These are phyloP conservation scores for Calocera viscosa DNA, from an alignment of 768 basidiomycete species.

Conservation along the genomic window DNA sequence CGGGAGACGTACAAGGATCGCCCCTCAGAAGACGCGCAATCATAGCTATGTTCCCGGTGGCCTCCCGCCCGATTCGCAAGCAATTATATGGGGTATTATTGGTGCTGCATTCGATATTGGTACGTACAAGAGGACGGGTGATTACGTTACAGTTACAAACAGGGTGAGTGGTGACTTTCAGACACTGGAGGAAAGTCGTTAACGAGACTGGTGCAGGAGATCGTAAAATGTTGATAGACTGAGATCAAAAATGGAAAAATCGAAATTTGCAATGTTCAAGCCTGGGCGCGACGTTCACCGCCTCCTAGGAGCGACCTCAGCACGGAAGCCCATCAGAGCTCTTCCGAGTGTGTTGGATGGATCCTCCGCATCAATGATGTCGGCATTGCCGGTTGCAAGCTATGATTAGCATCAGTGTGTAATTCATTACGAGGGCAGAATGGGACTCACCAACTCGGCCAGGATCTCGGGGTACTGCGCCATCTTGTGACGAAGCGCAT, in stretches of 20 bases:
- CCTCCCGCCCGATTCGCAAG: too few relatives aligned
- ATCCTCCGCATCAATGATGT: neutral
- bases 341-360: neutral
- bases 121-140: too few relatives aligned
- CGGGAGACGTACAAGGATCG: too few relatives aligned
- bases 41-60: too few relatives aligned
- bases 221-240: neutral
- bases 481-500: neutral
- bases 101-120: too few relatives aligned
- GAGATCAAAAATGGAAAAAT: neutral
- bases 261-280: too few relatives aligned
- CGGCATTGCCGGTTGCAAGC: neutral
- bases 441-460: neutral
- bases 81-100: too few relatives aligned
- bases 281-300: neutral
- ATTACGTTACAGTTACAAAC: too few relatives aligned
- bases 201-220: too few relatives aligned
- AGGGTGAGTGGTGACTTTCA: too few relatives aligned
- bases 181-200: too few relatives aligned
- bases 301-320: neutral
- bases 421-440: neutral
- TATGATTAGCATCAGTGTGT: neutral
- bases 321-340: neutral
- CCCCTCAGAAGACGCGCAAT: too few relatives aligned
- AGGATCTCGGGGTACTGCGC: neutral